Conservation (phyloP, 2,329 filamentous ascomycete genomes). For the Aspergillus vadensis region DNA sequence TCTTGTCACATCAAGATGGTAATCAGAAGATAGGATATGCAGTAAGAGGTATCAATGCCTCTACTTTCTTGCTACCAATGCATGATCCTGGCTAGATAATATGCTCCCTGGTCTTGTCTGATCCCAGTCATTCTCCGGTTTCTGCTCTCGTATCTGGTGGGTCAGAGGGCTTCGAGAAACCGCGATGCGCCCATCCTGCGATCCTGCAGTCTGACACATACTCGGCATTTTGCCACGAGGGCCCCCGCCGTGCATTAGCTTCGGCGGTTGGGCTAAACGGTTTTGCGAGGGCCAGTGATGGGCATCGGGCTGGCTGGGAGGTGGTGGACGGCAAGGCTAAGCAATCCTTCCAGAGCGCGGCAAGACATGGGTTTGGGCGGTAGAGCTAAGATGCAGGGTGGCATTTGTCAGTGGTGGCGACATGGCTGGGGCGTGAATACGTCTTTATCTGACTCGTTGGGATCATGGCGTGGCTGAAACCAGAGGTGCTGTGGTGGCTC, state of each 20-base stretch:
- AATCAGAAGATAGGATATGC: background rate
- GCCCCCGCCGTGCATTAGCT: background rate
- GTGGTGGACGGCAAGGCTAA: background rate
- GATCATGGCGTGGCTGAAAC: no score
- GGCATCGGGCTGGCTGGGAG: background rate
- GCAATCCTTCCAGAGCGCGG: background rate
- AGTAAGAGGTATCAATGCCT: background rate
- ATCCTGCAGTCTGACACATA: background rate
- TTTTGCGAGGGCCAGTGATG: background rate
- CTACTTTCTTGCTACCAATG: background rate
- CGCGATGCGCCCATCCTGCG: background rate
- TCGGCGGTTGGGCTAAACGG: background rate
- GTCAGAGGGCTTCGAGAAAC: background rate
- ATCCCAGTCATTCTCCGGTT: background rate
- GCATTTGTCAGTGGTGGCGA: background rate
- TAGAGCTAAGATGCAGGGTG: background rate
- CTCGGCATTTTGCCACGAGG: background rate
- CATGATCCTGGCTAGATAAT: background rate
- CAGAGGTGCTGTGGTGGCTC: no score
- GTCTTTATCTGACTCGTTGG: no score
- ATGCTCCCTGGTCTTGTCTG: background rate
- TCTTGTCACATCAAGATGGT: background rate
- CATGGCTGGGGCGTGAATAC: background rate
- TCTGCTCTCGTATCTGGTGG: background rate
- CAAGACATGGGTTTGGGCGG: background rate